These are phyloP conservation scores for Chlamydomonas sp. DNA, from an alignment of 139 green algal species.

Conservation along the genomic window DNA sequence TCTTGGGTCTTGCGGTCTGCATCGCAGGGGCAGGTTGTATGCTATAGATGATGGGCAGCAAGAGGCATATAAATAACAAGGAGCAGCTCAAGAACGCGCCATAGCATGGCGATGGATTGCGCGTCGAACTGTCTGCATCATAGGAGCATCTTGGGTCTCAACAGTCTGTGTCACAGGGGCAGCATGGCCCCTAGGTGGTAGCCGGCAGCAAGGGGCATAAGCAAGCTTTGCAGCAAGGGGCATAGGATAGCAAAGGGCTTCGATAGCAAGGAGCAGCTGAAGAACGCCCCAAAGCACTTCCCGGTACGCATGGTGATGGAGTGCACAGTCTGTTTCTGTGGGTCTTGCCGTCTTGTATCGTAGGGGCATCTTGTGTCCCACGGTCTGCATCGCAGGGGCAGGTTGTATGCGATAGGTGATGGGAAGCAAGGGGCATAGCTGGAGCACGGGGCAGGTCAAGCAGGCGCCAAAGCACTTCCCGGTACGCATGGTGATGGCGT, in stretches of 20 bases:
- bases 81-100: background rate
- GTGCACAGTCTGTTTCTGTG: background rate
- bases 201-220: no score
- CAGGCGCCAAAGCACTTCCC: slow-evolving; percentile 75
- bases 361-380: background rate
- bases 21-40: background rate
- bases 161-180: no score
- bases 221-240: no score
- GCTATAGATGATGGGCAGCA: no score
- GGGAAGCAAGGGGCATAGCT: no score
- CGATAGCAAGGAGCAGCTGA: slow-evolving; percentile 90
- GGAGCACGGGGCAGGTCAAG: slow-evolving; percentile 82
- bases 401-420: no score
- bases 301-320: slow-evolving; percentile 37
- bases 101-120: background rate
- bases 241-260: no score
- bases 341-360: background rate
- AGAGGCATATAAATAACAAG: no score
- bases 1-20: background rate
- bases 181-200: no score
- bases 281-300: slow-evolving; percentile 68
- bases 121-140: background rate
- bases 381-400: background rate
- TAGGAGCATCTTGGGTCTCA: no score
- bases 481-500: slow-evolving; percentile 15